Evolutionary conservation across 2,329 filamentous ascomycete genomes (phyloP).

Genomic region (Arthrobotrys sinensis): DNA sequence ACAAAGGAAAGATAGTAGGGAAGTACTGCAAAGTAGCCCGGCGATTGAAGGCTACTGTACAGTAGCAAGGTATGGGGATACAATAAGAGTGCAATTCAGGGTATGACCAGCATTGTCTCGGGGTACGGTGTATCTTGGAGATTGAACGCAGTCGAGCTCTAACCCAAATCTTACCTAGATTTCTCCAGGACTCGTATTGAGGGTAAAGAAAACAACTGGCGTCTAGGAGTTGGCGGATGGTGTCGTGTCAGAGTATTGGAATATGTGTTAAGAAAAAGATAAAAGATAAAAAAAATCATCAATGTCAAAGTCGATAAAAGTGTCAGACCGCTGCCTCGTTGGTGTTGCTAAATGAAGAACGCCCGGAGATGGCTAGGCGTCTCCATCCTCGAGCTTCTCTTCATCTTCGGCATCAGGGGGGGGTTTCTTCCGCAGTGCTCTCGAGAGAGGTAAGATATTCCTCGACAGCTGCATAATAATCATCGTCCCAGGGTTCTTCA

Average conservation of each 20-base stretch:
- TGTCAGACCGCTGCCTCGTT: too few species aligned
- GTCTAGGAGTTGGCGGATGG: background rate
- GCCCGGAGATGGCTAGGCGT: too few species aligned
- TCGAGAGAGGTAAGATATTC: too few species aligned
- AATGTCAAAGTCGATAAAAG: background rate
- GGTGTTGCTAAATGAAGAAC: too few species aligned
- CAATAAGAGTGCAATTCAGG: conserved; percentile 12
- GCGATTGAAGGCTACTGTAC: conserved; percentile 5
- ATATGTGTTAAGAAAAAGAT: background rate
- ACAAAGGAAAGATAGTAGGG: conserved; percentile 47
- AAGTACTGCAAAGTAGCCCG: conserved; percentile 11
- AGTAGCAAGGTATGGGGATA: background rate
- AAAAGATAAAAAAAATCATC: too few species aligned
- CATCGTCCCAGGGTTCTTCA: background rate
- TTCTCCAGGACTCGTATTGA: conserved; percentile 5
- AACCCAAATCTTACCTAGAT: conserved; percentile 8
- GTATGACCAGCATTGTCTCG: conserved; percentile 54
- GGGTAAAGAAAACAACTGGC: background rate
- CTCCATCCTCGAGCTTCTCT: too few species aligned
- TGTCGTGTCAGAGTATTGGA: background rate
- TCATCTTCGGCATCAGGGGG: too few species aligned
- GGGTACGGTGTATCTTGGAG: conserved; percentile 20
- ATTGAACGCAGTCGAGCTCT: background rate
- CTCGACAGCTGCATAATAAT: background rate
- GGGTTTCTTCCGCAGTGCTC: too few species aligned